These are phyloP conservation scores for Dacryopinax primogenitus DNA, from an alignment of 768 basidiomycete genomes.

Conservation along the genomic window DNA sequence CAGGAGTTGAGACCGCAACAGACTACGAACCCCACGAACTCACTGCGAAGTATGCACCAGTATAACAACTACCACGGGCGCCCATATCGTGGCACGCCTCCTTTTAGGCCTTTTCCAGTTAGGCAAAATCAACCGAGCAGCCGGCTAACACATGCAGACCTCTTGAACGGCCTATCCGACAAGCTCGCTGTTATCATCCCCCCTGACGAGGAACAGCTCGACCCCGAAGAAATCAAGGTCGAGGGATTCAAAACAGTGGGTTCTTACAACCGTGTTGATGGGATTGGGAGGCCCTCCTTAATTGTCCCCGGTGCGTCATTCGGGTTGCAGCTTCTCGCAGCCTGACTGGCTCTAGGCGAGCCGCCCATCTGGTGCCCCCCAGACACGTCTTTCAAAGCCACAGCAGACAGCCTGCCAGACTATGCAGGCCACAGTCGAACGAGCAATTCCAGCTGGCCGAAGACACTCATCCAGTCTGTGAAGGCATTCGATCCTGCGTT, in stretches of 20 bases:
- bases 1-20: neutral
- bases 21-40: neutral
- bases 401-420: neutral
- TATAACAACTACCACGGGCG: neutral
- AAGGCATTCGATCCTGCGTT: neutral
- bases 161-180: neutral
- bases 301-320: neutral
- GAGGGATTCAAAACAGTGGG: neutral
- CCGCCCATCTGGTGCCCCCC: neutral
- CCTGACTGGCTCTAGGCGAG: neutral
- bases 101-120: neutral
- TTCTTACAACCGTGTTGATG: neutral
- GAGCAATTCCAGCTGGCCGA: neutral
- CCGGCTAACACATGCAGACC: neutral
- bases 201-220: neutral
- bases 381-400: neutral
- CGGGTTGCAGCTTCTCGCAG: neutral
- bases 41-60: neutral
- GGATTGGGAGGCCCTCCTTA: neutral
- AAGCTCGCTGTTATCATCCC: neutral
- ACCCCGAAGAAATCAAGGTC: neutral
- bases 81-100: neutral
- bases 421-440: neutral
- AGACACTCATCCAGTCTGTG: neutral
- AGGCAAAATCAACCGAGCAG: neutral